These are phyloP conservation scores for Polymyxa betae DNA, from an alignment of 208 protist genomes.

Conservation along the genomic window DNA sequence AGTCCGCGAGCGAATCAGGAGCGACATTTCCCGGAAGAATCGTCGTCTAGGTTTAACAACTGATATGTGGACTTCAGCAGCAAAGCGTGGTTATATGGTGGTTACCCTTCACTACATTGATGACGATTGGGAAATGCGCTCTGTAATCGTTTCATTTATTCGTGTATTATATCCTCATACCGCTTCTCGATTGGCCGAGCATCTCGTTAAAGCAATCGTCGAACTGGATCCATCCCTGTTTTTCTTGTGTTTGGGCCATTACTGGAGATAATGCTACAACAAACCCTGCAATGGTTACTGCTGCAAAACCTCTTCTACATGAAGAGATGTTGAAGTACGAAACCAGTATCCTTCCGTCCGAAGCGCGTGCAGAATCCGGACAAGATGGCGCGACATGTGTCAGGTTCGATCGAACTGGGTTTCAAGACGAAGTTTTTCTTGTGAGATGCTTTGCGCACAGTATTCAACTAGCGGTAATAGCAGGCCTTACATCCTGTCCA, in stretches of 20 bases:
- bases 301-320: too few species aligned
- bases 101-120: slow-evolving; percentile 37
- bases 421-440: too few species aligned
- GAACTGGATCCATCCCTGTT: neutral
- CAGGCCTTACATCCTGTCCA: neutral
- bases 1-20: neutral
- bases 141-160: neutral
- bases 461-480: neutral
- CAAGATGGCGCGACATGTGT: too few species aligned
- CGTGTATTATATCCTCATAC: slow-evolving; percentile 40
- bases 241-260: neutral
- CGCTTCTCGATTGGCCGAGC: neutral
- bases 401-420: too few species aligned
- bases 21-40: neutral
- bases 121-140: neutral
- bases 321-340: too few species aligned
- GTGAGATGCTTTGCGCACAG: neutral
- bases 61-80: slow-evolving; percentile 46
- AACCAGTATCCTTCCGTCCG: too few species aligned
- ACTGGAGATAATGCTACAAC: neutral
- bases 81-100: slow-evolving; percentile 32
- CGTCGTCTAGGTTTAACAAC: neutral
- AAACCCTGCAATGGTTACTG: neutral
- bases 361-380: too few species aligned
- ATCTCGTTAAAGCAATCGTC: neutral